A percentile compares a stretch with the other conserved stretches of the same genome.
These are phyloP conservation scores for Exophiala alcalophila DNA, from an alignment of 2,329 filamentous ascomycete genomes.

Conservation along the genomic window DNA sequence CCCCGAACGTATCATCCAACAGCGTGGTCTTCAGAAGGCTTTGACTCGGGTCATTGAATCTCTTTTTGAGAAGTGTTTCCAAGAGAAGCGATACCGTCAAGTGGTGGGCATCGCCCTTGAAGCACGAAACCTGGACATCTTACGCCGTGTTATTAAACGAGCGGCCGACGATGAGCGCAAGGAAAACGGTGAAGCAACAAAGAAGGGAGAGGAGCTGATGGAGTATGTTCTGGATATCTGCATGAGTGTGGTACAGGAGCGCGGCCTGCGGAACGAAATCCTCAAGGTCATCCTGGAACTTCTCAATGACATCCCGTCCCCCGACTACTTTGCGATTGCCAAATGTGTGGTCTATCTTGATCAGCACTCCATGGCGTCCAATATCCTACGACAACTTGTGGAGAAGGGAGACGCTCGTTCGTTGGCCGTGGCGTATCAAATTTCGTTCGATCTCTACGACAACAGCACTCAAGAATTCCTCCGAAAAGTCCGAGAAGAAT, in stretches of 20 bases:
- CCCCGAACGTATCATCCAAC: constrained; percentile 61
- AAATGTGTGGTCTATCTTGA: constrained; percentile 96
- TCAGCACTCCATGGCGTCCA: constrained; percentile 84
- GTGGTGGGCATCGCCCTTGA: constrained; percentile 96
- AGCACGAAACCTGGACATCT: constrained; percentile 83
- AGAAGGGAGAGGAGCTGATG: constrained; percentile 84
- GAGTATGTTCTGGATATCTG: constrained; percentile 94
- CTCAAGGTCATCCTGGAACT: constrained; percentile 88
- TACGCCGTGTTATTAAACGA: constrained; percentile 80
- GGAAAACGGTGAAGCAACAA: constrained; percentile 54
- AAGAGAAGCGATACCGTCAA: constrained; percentile 83
- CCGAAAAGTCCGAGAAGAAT: constrained; percentile 77
- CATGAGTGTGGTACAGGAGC: constrained; percentile 96
- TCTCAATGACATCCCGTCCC: constrained; percentile 85
- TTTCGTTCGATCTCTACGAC: constrained; percentile 96
- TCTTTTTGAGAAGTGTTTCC: constrained; percentile 85
- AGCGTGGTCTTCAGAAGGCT: constrained; percentile 72
- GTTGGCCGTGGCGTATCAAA: constrained; percentile 87
- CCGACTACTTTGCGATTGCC: constrained; percentile 96
- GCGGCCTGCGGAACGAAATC: constrained; percentile 78
- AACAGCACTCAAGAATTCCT: constrained; percentile 98
- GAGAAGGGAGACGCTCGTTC: constrained; percentile 74
- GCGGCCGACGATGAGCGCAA: constrained; percentile 83
- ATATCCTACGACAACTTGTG: constrained; percentile 78
- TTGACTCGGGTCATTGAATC: constrained; percentile 81